Conservation (phyloP, 2,329 filamentous ascomycete genomes). For the Daldinia eschscholtzii region DNA sequence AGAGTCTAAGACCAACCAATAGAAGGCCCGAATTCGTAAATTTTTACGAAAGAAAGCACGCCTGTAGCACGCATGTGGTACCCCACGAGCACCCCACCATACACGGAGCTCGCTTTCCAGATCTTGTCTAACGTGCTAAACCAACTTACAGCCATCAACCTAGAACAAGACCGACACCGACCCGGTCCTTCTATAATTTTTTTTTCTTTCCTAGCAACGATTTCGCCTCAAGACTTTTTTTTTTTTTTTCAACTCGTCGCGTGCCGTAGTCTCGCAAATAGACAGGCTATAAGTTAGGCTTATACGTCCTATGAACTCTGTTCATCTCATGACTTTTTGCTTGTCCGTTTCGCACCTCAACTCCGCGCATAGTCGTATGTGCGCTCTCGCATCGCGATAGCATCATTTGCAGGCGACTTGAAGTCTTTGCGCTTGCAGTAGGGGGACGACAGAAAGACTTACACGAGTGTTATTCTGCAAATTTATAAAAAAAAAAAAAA, state of each 20-base stretch:
- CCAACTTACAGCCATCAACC: conserved; percentile 19
- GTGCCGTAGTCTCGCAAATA: not conserved
- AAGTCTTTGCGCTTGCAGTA: conserved; percentile 75
- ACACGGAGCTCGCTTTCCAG: conserved; percentile 35
- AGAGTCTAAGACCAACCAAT: conserved; percentile 24
- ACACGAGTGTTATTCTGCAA: conserved; percentile 25
- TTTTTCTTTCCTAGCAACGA: conserved; percentile 2
- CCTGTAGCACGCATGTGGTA: conserved; percentile 2
- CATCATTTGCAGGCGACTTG: conserved; percentile 69
- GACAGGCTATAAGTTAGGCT: conserved; percentile 20
- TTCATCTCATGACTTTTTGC: conserved; percentile 11
- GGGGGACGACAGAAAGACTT: conserved; percentile 70
- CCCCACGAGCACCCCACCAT: conserved; percentile 31
- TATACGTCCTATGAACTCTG: conserved; percentile 9
- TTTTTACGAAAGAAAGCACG: conserved; percentile 35
- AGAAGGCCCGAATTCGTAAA: conserved; percentile 10
- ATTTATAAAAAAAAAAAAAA: not conserved
- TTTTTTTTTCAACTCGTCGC: not conserved
- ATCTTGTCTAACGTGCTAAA: conserved; percentile 34
- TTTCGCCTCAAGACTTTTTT: conserved; percentile 11
- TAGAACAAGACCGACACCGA: conserved; percentile 21
- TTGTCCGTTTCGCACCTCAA: not conserved
- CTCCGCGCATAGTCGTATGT: conserved; percentile 53
- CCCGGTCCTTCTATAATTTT: conserved; percentile 1
- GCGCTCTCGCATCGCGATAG: conserved; percentile 58